Evolutionary conservation across 2,329 filamentous ascomycete genomes (phyloP), one percentile per base, ranked within the genome.

Genomic region (Trichoderma semiorbis): DNA sequence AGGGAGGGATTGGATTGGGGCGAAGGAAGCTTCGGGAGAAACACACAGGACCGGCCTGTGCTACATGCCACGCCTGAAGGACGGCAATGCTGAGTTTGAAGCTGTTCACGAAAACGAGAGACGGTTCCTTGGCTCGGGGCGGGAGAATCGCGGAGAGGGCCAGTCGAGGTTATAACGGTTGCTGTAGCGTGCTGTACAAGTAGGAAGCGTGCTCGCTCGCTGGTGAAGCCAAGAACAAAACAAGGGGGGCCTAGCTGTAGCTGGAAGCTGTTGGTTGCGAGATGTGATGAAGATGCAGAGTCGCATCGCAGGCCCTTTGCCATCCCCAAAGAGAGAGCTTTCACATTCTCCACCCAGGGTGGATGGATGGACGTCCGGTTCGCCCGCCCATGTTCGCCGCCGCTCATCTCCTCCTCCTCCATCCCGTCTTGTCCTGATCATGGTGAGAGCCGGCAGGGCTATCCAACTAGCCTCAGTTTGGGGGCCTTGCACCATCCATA

Each of bases 231-330:
- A 62, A 43, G 39, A n/a, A 43, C 39, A 39, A 39, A 39, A 61
- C 26, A 58, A 60, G 55, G 55, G 55, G 55, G 28, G 10, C 34
- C 26, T 14, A 21, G 60, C 34, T 21, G 26, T 14, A 21, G 60
- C 34, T 21, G 26, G 55, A 64, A 47, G 43, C 43, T 65, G 69
- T 70, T 61, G 69, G 69, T 24, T 24, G 34, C 26, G 21, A 50
- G 69, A 71, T 71, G 69, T 71, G 69, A 71, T 67, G 69, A 71
- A 30, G 34, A 58, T 60, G 69, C 55, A 71, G 62, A 66, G 50
- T 66, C 62, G 62, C 61, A 71, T 67, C 63, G 53, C 69, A 58
- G 36, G 53, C 24, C 18, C 14, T n/a, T 30, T 30, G 47, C 28
- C 66, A 69, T 32, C 36, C 21, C 28, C 36, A 39, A 39, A 39